These are phyloP conservation scores for Cenococcum geophilum DNA, from an alignment of 495 filamentous ascomycete genomes.

Conservation along the genomic window DNA sequence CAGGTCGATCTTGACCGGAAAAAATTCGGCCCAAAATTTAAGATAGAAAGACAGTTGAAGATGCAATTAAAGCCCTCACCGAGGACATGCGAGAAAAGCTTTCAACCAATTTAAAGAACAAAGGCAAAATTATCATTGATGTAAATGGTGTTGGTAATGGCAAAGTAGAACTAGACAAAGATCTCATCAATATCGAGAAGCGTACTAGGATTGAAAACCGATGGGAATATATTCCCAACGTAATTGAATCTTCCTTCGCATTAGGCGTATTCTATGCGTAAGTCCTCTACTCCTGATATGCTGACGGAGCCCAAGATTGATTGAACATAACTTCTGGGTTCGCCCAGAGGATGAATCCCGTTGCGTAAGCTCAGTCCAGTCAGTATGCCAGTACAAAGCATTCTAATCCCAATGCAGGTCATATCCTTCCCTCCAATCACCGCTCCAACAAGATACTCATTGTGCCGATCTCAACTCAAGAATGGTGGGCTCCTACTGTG, in stretches of 20 bases:
- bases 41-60: constrained; percentile 67
- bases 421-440: constrained; percentile 61
- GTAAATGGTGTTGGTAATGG: constrained; percentile 58
- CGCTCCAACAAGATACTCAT: constrained; percentile 63
- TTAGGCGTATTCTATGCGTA: constrained; percentile 67
- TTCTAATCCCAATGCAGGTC: constrained; percentile 40
- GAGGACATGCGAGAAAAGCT: constrained; percentile 68
- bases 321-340: constrained; percentile 77
- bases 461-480: constrained; percentile 56
- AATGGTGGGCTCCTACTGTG: constrained; percentile 53
- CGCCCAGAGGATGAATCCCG: constrained; percentile 57
- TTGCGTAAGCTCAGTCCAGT: constrained; percentile 46
- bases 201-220: constrained; percentile 60
- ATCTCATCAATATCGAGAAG: constrained; percentile 65
- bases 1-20: constrained; percentile 74
- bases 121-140: constrained; percentile 61
- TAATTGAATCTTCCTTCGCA: constrained; percentile 69
- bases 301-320: constrained; percentile 38
- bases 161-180: constrained; percentile 64
- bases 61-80: constrained; percentile 57
- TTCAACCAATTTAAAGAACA: constrained; percentile 55
- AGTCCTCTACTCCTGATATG: neutral
- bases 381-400: neutral
- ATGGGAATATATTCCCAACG: constrained; percentile 74
- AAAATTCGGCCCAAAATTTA: constrained; percentile 73